These are phyloP conservation scores for Apiospora malaysiana DNA, from an alignment of 2,329 filamentous ascomycete genomes.

Conservation along the genomic window DNA sequence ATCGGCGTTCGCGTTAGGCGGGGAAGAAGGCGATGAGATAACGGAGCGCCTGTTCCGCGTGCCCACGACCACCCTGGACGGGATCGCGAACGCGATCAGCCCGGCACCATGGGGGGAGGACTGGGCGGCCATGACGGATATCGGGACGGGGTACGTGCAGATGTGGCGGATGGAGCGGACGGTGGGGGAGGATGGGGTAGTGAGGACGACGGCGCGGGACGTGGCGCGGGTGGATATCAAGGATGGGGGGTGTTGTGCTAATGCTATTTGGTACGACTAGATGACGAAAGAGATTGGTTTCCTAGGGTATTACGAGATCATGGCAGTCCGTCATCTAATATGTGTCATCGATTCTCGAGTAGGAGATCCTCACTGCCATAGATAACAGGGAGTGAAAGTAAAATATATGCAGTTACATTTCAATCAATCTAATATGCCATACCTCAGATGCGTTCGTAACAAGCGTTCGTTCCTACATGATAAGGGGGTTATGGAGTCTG, in stretches of 20 bases:
- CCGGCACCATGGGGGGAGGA: conserved; percentile 29
- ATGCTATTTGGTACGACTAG: conserved; percentile 32
- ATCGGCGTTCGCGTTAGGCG: conserved; percentile 27
- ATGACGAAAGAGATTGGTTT: neutral
- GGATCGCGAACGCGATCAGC: conserved; percentile 30
- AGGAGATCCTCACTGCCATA: too few species aligned
- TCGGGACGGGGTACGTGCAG: conserved; percentile 29
- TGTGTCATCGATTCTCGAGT: too few species aligned
- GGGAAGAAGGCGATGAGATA: conserved; percentile 22
- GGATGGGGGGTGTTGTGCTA: conserved; percentile 33
- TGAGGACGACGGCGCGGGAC: conserved; percentile 17
- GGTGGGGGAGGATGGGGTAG: too few species aligned
- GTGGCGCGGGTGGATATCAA: conserved; percentile 29
- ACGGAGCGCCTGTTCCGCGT: conserved; percentile 28
- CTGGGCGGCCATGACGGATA: conserved; percentile 31
- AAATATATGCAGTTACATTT: too few species aligned
- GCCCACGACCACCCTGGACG: conserved; percentile 29
- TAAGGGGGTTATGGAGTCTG: too few species aligned
- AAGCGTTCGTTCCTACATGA: too few species aligned
- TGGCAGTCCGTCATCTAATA: too few species aligned
- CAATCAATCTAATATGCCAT: too few species aligned
- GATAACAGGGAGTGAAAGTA: too few species aligned
- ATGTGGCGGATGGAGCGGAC: conserved; percentile 29
- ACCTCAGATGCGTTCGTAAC: too few species aligned
- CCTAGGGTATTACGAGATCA: too few species aligned